A percentile compares a stretch with the other conserved stretches of the same genome.
These are phyloP conservation scores for Papiliotrema nemorosa DNA, from an alignment of 1,284 basidiomycete genomes.

Conservation along the genomic window DNA sequence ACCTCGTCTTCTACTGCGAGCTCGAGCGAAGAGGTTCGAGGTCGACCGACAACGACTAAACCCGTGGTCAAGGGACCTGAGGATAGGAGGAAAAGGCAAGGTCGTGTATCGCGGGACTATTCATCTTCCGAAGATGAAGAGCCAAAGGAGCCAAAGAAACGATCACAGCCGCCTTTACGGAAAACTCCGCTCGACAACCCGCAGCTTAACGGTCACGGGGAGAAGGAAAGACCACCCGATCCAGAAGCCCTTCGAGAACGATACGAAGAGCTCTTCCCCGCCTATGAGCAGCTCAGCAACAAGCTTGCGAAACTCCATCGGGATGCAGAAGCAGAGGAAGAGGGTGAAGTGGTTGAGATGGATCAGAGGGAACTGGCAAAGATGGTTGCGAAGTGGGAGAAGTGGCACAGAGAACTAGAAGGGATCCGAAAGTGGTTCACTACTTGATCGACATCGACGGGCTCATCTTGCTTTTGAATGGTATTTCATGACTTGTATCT, in stretches of 20 bases:
- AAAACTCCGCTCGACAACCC: not conserved
- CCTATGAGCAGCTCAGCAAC: constrained; percentile 31
- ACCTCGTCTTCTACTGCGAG: not conserved
- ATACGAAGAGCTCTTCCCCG: constrained; percentile 41
- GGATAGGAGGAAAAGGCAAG: not conserved
- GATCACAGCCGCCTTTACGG: not conserved
- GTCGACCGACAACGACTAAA: not conserved
- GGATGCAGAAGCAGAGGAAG: constrained; percentile 19
- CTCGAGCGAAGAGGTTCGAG: not conserved
- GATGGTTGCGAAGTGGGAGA: constrained; percentile 35
- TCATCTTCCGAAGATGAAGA: not conserved
- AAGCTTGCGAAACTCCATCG: constrained; percentile 25
- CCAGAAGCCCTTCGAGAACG: constrained; percentile 29
- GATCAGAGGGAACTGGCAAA: constrained; percentile 21
- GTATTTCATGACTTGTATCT: no score
- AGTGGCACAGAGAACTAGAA: constrained; percentile 39
- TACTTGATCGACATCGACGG: no score
- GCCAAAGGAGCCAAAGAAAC: no score
- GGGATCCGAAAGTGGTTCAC: constrained; percentile 38
- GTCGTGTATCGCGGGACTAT: not conserved
- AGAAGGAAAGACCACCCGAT: constrained; percentile 7
- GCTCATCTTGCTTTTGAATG: no score
- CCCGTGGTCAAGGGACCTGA: not conserved
- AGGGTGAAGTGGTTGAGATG: constrained; percentile 11
- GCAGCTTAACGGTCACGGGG: constrained; percentile 9